phyloP scores from a whole-genome alignment of 2,329 filamentous ascomycete species.

The Curvularia spicifera region DNA sequence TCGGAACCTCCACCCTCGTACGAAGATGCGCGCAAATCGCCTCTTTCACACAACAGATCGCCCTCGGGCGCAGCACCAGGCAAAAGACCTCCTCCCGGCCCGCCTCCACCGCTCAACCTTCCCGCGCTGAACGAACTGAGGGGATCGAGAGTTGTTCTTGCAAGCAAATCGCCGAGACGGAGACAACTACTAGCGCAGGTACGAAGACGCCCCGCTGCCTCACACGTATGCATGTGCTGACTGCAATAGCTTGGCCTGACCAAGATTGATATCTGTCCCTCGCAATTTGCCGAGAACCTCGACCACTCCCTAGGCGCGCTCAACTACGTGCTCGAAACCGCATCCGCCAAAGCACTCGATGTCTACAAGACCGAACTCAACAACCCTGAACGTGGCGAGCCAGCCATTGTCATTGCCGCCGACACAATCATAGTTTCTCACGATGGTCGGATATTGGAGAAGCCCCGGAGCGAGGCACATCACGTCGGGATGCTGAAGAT shows the following conservation, averaged over 20 bases:
- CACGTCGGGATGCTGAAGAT: slow-evolving; percentile 84
- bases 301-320: slow-evolving; percentile 86
- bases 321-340: slow-evolving; percentile 91
- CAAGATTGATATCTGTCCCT: slow-evolving; percentile 84
- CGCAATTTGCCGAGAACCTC: slow-evolving; percentile 82
- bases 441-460: slow-evolving; percentile 83
- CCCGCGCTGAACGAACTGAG: slow-evolving; percentile 80
- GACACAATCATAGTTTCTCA: slow-evolving; percentile 87
- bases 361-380: slow-evolving; percentile 69
- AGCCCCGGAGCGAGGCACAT: slow-evolving; percentile 80
- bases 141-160: slow-evolving; percentile 82
- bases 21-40: slow-evolving; percentile 43
- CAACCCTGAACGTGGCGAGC: slow-evolving; percentile 67
- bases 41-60: slow-evolving; percentile 26
- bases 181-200: slow-evolving; percentile 80
- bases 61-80: slow-evolving; percentile 23
- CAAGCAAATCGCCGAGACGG: slow-evolving; percentile 85
- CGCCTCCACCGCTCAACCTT: slow-evolving; percentile 74
- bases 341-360: slow-evolving; percentile 78
- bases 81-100: slow-evolving; percentile 35
- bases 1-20: slow-evolving; percentile 55
- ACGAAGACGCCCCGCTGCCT: slow-evolving; percentile 18
- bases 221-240: background rate
- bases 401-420: slow-evolving; percentile 83
- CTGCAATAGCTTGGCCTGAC: slow-evolving; percentile 73